phyloP scores from a whole-genome alignment of 768 basidiomycete genomes.

The Hericium rajendrae region DNA sequence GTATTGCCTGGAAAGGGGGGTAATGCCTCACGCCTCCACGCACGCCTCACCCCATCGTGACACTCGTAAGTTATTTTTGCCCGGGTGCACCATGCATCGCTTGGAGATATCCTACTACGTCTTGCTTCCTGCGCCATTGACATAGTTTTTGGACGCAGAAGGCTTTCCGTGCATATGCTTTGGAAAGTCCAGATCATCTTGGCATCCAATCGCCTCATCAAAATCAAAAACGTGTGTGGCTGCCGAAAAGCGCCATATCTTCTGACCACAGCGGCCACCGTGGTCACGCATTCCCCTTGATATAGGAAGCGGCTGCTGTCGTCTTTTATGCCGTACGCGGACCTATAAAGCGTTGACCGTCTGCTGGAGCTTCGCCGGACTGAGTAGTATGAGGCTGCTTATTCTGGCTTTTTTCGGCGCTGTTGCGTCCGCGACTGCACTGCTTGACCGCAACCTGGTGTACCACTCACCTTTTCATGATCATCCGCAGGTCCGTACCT shows the following conservation, averaged over 20 bases:
- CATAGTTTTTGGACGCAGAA: neutral
- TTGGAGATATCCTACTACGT: neutral
- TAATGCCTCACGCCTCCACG: no score
- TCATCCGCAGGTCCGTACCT: slow-evolving; percentile 9
- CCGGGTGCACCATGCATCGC: neutral
- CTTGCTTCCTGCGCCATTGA: neutral
- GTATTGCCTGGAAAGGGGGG: no score
- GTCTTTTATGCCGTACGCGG: no score
- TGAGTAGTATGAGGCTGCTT: neutral
- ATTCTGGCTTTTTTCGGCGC: neutral
- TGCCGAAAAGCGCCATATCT: no score
- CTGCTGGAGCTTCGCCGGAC: no score
- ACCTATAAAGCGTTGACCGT: no score
- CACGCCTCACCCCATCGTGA: no score
- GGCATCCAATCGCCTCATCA: neutral
- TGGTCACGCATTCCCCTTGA: no score
- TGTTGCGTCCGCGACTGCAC: neutral
- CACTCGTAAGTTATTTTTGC: no score
- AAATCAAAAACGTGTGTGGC: neutral
- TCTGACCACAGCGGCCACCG: no score
- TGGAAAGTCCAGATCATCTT: neutral
- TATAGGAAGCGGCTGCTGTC: no score
- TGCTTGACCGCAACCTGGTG: slow-evolving; percentile 31
- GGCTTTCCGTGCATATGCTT: neutral
- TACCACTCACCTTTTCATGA: slow-evolving; percentile 30